Evolutionary conservation across 257 asterid species (phyloP).

Genomic region (Solanum megistacrolobum): DNA sequence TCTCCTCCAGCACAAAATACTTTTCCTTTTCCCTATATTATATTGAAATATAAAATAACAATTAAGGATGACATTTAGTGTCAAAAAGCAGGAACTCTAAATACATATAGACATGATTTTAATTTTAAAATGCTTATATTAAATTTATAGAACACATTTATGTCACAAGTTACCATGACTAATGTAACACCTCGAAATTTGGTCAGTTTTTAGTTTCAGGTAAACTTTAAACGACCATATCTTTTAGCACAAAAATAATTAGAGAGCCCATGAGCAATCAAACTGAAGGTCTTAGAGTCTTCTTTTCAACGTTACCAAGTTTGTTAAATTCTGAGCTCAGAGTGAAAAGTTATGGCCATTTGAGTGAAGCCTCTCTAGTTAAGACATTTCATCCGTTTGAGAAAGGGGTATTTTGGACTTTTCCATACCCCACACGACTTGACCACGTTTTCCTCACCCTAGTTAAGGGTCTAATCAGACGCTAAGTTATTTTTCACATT

Average conservation of each 20-base stretch:
- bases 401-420: too few species aligned
- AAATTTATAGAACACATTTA: neutral
- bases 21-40: slow-evolving; percentile 7
- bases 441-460: neutral
- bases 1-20: slow-evolving; percentile 14
- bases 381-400: too few species aligned
- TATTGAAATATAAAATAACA: neutral
- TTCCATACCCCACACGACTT: neutral
- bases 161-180: neutral
- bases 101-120: neutral
- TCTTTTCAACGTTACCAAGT: too few species aligned
- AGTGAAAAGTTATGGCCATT: too few species aligned
- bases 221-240: too few species aligned
- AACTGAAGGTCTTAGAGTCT: too few species aligned
- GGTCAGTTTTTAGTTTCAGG: too few species aligned
- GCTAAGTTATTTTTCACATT: neutral
- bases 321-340: too few species aligned
- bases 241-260: too few species aligned
- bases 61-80: neutral
- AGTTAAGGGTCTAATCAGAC: neutral
- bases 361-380: too few species aligned
- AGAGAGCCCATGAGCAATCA: too few species aligned
- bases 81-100: neutral
- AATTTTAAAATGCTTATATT: neutral
- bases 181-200: too few species aligned